A percentile compares a stretch with the other conserved stretches of the same genome.
phyloP scores from a whole-genome alignment of 2,329 filamentous ascomycete genomes.

The Parafenestella ontariensis region DNA sequence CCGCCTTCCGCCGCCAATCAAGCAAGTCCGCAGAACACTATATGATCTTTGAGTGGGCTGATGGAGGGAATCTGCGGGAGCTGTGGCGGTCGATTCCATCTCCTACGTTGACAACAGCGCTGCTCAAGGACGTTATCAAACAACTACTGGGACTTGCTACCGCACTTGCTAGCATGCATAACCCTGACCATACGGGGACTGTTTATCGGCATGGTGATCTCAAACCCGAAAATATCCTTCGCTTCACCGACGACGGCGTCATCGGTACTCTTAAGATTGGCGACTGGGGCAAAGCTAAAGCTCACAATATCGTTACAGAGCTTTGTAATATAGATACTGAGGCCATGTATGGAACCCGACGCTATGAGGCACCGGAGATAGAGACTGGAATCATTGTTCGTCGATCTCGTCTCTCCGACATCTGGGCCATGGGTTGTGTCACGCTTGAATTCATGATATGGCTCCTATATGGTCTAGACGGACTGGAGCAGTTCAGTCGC shows the following conservation, averaged over 20 bases:
- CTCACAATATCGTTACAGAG: slow-evolving; percentile 9
- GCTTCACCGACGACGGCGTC: slow-evolving; percentile 1
- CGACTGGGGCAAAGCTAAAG: slow-evolving; percentile 22
- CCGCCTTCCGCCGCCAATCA: slow-evolving; percentile 12
- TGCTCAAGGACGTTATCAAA: not conserved
- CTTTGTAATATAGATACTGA: not conserved
- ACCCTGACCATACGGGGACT: not conserved
- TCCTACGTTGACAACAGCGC: not conserved
- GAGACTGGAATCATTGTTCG: not conserved
- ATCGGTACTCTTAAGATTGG: slow-evolving; percentile 22
- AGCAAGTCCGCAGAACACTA: slow-evolving; percentile 17
- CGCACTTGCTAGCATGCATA: not conserved
- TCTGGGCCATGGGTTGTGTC: slow-evolving; percentile 40
- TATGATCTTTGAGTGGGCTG: slow-evolving; percentile 32
- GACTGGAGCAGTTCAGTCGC: not conserved
- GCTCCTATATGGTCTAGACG: slow-evolving; percentile 26
- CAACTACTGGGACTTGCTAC: not conserved
- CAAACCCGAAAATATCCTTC: slow-evolving; percentile 34
- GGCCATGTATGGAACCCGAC: slow-evolving; percentile 14
- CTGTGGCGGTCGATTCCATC: slow-evolving; percentile 10
- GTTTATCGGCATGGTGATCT: slow-evolving; percentile 25
- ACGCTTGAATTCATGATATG: slow-evolving; percentile 32
- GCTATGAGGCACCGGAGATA: slow-evolving; percentile 25
- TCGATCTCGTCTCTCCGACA: slow-evolving; percentile 26
- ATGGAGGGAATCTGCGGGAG: slow-evolving; percentile 11